Evolutionary conservation across 805 yeast genomes (phyloP).

Genomic region (Candida saitoana): DNA sequence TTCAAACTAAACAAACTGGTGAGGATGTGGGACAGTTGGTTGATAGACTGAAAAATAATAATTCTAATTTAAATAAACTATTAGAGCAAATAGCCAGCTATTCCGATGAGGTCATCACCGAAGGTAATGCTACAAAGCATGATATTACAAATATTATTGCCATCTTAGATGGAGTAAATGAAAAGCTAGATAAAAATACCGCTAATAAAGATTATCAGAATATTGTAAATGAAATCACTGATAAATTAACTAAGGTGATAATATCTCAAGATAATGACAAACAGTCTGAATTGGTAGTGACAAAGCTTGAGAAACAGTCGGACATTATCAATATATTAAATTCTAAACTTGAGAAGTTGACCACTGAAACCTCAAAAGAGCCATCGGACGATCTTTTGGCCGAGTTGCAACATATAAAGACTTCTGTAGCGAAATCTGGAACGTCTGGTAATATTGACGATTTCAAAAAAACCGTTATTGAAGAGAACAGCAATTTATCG

Average conservation of each 20-base stretch:
- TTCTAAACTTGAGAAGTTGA: neutral
- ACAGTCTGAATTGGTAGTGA: neutral
- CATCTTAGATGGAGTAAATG: constrained; percentile 14
- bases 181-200: neutral
- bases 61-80: constrained; percentile 32
- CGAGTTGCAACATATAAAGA: neutral
- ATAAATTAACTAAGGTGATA: constrained; percentile 3
- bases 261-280: neutral
- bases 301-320: neutral
- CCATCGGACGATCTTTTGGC: neutral
- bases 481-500: neutral
- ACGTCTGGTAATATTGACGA: neutral
- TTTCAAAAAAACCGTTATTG: neutral
- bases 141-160: constrained; percentile 22
- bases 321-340: neutral
- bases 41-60: constrained; percentile 39
- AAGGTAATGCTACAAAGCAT: constrained; percentile 32
- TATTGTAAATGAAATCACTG: neutral
- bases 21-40: constrained; percentile 33
- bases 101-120: constrained; percentile 31
- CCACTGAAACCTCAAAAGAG: neutral
- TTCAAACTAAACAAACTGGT: constrained; percentile 31
- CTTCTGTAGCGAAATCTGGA: neutral
- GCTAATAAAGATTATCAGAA: neutral
- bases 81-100: constrained; percentile 31